A percentile compares a stretch with the other conserved stretches of the same genome.
Conservation (phyloP, 441 rosid genomes). For the Syzygium malaccense region DNA sequence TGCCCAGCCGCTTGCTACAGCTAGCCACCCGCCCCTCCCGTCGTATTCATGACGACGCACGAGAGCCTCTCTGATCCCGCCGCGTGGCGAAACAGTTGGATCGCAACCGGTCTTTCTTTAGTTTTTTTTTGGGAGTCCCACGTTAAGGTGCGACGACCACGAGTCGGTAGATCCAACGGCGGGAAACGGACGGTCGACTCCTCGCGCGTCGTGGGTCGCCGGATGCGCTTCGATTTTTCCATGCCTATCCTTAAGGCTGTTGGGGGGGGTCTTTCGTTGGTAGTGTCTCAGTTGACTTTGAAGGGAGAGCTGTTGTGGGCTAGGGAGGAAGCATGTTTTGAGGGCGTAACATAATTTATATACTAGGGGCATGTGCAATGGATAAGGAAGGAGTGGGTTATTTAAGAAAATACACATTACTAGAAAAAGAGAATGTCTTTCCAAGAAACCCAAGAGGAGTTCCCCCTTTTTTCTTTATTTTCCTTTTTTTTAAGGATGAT, state of each 20-base stretch:
- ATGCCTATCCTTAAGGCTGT: too few relatives aligned
- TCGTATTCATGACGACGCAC: neutral
- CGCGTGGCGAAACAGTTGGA: neutral
- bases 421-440: neutral
- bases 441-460: neutral
- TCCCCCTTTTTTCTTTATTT: fast-evolving
- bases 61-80: neutral
- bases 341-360: neutral
- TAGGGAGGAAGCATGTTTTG: neutral
- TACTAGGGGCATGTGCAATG: neutral
- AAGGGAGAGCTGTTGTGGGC: neutral
- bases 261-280: neutral
- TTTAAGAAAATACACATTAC: neutral
- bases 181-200: neutral
- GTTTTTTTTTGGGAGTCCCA: neutral
- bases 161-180: neutral
- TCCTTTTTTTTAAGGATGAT: too few relatives aligned
- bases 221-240: neutral
- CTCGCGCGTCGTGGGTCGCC: neutral
- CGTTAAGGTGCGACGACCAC: neutral
- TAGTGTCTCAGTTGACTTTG: neutral
- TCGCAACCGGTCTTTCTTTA: neutral
- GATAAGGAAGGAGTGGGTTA: neutral
- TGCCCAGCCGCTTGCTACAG: too few relatives aligned
- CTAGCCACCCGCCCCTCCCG: too few relatives aligned